Percentiles rank a stretch among this genome's conserved stretches.
phyloP scores from a whole-genome alignment of 1,284 basidiomycete species.

The Megacollybia platyphylla region DNA sequence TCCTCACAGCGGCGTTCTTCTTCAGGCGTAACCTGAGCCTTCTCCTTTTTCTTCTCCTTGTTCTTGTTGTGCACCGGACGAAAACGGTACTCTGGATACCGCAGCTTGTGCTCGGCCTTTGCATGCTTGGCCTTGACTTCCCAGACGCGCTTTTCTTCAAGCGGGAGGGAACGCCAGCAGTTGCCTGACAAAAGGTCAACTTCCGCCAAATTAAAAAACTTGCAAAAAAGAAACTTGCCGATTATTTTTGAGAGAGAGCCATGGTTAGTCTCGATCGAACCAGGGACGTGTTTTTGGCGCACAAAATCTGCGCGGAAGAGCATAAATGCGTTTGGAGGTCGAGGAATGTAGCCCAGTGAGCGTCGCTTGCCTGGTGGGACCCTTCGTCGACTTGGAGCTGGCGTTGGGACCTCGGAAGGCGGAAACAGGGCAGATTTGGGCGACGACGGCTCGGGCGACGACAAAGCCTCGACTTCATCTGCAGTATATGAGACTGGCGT shows the following conservation, averaged over 20 bases:
- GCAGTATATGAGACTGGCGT: slow-evolving; percentile 51
- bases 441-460: slow-evolving; percentile 13
- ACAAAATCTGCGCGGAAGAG: slow-evolving; percentile 87
- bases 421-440: slow-evolving; percentile 24
- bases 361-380: slow-evolving; percentile 43
- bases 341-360: slow-evolving; percentile 67
- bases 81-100: slow-evolving; percentile 62
- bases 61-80: slow-evolving; percentile 57
- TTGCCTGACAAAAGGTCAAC: slow-evolving; percentile 29
- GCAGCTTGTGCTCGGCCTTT: slow-evolving; percentile 51
- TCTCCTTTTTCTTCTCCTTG: slow-evolving; percentile 34
- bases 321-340: slow-evolving; percentile 91
- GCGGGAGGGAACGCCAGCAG: slow-evolving; percentile 53
- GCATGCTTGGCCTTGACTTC: slow-evolving; percentile 51
- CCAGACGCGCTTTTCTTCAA: slow-evolving; percentile 57
- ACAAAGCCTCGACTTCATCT: slow-evolving; percentile 21
- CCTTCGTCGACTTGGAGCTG: slow-evolving; percentile 25
- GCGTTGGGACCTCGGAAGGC: slow-evolving; percentile 25
- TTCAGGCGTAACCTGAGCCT: slow-evolving; percentile 20
- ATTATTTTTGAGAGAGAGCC: slow-evolving; percentile 67
- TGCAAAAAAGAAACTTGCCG: slow-evolving; percentile 23
- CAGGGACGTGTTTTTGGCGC: slow-evolving; percentile 67
- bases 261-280: slow-evolving; percentile 75
- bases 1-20: slow-evolving; percentile 42
- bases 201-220: neutral